Evolutionary conservation across 495 filamentous ascomycete species (phyloP), one percentile per base, ranked within the genome.

Genomic region (Lophiostoma macrostomum): DNA sequence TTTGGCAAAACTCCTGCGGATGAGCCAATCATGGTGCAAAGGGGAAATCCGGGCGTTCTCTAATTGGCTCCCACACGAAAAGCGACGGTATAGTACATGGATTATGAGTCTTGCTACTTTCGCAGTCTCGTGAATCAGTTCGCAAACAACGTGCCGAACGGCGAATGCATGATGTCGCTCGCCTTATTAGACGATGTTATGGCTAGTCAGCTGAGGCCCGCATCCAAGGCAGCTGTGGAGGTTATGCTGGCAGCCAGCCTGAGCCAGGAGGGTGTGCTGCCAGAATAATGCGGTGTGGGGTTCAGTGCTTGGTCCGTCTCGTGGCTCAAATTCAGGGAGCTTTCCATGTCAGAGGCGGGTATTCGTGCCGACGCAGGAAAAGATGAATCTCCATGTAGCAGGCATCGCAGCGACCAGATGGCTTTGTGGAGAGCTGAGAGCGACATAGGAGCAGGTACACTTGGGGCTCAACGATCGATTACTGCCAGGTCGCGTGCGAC

Each of bases 251-350:
- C 49, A 19, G 36, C 14, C 22, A 14, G 35, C n/a, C n/a, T n/a
- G n/a, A n/a, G n/a, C n/a, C n/a, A n/a, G n/a, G 49, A 43, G 29
- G 49, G 49, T 40, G 36, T 41, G 47, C 24, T 41, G 47, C 13
- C 11, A 34, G 3, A n/a, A 14, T 27, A n/a, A 14, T 4, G 37
- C 11, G 13, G 25, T 4, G 23, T 14, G 16, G 5, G 25, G 22
- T 40, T 12, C 24, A 4, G 13, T n/a, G 20, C 34, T 16, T 24
- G 11, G 4, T 37, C 2, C 5, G 12, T 4, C 22, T n/a, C n/a
- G n/a, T n/a, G n/a, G n/a, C n/a, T n/a, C n/a, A n/a, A n/a, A n/a
- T n/a, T n/a, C n/a, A n/a, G n/a, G n/a, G n/a, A n/a, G n/a, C n/a
- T n/a, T n/a, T n/a, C n/a, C n/a, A n/a, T n/a, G n/a, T n/a, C n/a